Evolutionary conservation across 1,284 basidiomycete genomes (phyloP), one percentile per base, ranked within the genome.

Genomic region (Boletus sp.): DNA sequence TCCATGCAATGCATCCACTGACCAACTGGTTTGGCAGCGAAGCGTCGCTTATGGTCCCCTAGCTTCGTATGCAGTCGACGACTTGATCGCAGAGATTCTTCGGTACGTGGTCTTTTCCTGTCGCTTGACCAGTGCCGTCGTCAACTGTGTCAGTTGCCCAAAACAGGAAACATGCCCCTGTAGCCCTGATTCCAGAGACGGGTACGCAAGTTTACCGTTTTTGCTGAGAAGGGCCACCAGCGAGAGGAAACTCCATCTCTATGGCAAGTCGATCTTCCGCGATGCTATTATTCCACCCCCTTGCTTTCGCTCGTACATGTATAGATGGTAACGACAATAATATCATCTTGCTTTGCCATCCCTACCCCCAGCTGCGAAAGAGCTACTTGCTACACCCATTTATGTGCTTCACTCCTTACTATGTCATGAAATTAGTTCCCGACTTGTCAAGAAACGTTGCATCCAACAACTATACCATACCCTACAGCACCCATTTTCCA

Each of bases 151-250:
- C n/a, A n/a, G n/a, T n/a, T n/a, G 75, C 82, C 55, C 65, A 71
- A 48, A 74, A 75, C 47, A 75, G 78, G 29, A 53, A 53, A 5
- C 16, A 41, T 44, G 16, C 44, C 16, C 43, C 27, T n/a, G 87
- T 88, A 57, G 82, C 86, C 65, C 67, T 65, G 55, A 78, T 88
- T 8, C 82, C 83, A 6, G 64, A 72, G n/a, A 85, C 86, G 84
- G 84, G n/a, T 2, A 73, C 83, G 22, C 75, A 82, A 44, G 19
- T 42, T 26, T 17, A 8, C 16, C 40, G 19, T 44, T 26, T 38
- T 38, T 23, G 27, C 12, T 9, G n/a, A n/a, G n/a, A n/a, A n/a
- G n/a, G n/a, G n/a, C n/a, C n/a, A n/a, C n/a, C n/a, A n/a, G n/a
- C n/a, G n/a, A n/a, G n/a, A n/a, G n/a, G n/a, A n/a, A n/a, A n/a